Conservation (phyloP, 2,329 filamentous ascomycete species). For the Geosmithia putterillii region DNA sequence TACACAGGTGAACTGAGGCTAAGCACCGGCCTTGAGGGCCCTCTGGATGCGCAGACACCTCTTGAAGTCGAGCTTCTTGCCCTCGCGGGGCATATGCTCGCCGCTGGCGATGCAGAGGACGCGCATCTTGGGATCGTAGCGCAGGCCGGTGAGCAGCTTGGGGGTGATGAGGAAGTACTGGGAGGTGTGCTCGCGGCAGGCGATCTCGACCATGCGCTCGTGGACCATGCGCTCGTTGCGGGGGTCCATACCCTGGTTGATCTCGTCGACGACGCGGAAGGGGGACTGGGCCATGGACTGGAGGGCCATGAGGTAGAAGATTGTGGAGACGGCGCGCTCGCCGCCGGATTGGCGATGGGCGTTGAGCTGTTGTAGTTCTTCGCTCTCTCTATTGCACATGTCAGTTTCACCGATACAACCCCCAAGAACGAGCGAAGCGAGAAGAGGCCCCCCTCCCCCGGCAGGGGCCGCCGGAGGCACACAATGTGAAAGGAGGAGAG, state of each 20-base stretch:
- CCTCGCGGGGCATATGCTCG: slow-evolving; percentile 52
- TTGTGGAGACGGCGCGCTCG: slow-evolving; percentile 90
- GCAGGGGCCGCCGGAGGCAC: too few relatives aligned
- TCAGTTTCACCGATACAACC: too few relatives aligned
- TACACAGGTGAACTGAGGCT: neutral
- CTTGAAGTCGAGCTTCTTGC: slow-evolving; percentile 35
- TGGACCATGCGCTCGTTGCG: slow-evolving; percentile 98
- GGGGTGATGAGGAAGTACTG: slow-evolving; percentile 97
- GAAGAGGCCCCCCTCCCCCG: too few relatives aligned
- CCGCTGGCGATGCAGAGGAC: slow-evolving; percentile 90
- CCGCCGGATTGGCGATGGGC: slow-evolving; percentile 92
- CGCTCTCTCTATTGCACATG: slow-evolving; percentile 48
- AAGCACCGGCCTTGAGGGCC: slow-evolving; percentile 16
- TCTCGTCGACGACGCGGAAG: slow-evolving; percentile 97
- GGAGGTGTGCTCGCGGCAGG: slow-evolving; percentile 67
- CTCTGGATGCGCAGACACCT: slow-evolving; percentile 31
- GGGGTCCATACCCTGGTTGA: slow-evolving; percentile 99
- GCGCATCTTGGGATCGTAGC: slow-evolving; percentile 84
- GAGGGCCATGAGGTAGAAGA: slow-evolving; percentile 97
- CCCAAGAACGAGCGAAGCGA: too few relatives aligned
- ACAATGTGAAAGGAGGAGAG: neutral
- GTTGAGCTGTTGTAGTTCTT: slow-evolving; percentile 73
- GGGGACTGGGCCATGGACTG: slow-evolving; percentile 88
- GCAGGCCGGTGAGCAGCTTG: slow-evolving; percentile 75
- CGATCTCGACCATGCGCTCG: slow-evolving; percentile 95